A percentile compares a stretch with the other conserved stretches of the same genome.
These are phyloP conservation scores for Syzygium grande DNA, from an alignment of 345 rosid genomes.

Conservation along the genomic window DNA sequence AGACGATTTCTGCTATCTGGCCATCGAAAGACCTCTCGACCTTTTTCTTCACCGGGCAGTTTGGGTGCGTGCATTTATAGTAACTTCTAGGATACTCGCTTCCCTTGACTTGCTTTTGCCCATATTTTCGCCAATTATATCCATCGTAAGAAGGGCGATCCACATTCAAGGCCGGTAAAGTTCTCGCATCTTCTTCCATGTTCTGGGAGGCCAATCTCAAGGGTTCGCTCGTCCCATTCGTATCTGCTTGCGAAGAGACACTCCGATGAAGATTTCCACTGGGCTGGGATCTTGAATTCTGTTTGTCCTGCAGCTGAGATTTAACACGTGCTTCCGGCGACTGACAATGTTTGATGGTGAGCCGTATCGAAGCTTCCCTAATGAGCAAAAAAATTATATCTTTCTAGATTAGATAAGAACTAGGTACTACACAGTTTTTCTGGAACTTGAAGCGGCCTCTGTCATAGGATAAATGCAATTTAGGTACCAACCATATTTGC, in stretches of 20 bases:
- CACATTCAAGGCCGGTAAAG: slow-evolving; percentile 5
- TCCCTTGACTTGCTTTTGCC: slow-evolving; percentile 98
- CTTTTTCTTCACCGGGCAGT: slow-evolving; percentile 89
- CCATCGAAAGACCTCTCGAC: slow-evolving; percentile 89
- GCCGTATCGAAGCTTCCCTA: slow-evolving; percentile 42
- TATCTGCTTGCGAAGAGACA: slow-evolving; percentile 17
- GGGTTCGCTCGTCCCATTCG: slow-evolving; percentile 19
- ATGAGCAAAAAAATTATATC: slow-evolving; percentile 1
- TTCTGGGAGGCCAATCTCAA: slow-evolving; percentile 16
- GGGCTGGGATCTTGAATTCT: slow-evolving; percentile 20
- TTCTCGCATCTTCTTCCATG: slow-evolving; percentile 33
- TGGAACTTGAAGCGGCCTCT: neutral
- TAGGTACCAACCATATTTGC: slow-evolving; percentile 65
- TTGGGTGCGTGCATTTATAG: slow-evolving; percentile 88
- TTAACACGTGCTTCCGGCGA: slow-evolving; percentile 21
- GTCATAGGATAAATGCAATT: neutral
- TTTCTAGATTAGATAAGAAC: neutral
- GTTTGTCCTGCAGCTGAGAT: slow-evolving; percentile 22
- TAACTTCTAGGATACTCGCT: slow-evolving; percentile 96
- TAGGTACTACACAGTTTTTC: neutral
- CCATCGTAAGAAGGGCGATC: slow-evolving; percentile 82
- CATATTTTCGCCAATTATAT: slow-evolving; percentile 97
- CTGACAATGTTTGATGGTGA: slow-evolving; percentile 17
- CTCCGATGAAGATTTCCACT: slow-evolving; percentile 14
- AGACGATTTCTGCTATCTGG: slow-evolving; percentile 86